Percentiles rank a stretch among this genome's conserved stretches.
Conservation (phyloP, 1,284 basidiomycete genomes). For the Entoloma clypeatum region DNA sequence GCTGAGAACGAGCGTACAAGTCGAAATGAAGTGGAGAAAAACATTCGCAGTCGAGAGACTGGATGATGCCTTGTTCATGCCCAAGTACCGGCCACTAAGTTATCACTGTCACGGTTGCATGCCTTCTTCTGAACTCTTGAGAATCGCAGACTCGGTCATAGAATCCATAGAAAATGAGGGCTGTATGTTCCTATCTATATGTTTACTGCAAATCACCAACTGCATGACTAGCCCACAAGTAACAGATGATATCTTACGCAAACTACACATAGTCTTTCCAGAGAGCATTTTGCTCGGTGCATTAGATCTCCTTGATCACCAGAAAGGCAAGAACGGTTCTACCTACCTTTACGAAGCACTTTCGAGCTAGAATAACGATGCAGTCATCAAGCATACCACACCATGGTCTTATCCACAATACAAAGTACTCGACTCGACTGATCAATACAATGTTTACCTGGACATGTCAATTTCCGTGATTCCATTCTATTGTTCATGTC, state of each 20-base stretch:
- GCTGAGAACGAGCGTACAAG: no score
- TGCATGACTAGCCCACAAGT: conserved; percentile 32
- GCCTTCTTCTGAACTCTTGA: conserved; percentile 24
- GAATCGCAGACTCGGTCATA: conserved; percentile 30
- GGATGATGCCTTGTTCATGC: no score
- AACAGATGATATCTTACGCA: conserved; percentile 49
- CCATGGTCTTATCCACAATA: conserved; percentile 57
- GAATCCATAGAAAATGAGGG: conserved; percentile 26
- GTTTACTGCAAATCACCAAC: conserved; percentile 3
- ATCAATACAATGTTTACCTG: conserved; percentile 59
- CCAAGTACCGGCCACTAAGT: no score
- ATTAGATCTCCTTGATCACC: conserved; percentile 66
- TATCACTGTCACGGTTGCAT: no score
- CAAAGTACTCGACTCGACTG: conserved; percentile 62
- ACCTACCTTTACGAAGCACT: conserved; percentile 4
- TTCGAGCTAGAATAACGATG: not conserved
- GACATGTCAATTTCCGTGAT: conserved; percentile 39
- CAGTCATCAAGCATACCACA: conserved; percentile 62
- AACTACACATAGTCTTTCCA: conserved; percentile 54
- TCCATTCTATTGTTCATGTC: conserved; percentile 67
- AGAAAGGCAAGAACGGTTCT: conserved; percentile 43
- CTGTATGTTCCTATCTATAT: conserved; percentile 23
- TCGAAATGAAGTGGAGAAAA: no score
- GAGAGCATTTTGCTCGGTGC: conserved; percentile 61
- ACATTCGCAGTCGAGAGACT: no score